Base-by-base conservation (phyloP, 805 yeast genomes). In the Nadsonia fulvescens region DNA sequence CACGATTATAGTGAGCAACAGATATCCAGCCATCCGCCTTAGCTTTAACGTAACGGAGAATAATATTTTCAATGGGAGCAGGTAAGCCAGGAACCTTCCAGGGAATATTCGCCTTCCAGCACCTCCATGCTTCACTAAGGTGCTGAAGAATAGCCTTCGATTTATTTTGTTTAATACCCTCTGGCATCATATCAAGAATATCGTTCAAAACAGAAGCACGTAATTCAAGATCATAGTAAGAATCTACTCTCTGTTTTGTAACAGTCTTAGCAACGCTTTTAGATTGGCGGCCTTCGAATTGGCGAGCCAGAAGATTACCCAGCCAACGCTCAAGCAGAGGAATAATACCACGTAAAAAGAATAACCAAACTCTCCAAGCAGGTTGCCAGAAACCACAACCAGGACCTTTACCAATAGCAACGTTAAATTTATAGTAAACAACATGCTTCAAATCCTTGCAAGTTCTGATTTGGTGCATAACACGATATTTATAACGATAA, bases 311-410 rank as follows among this genome's bases (percentile, higher is more conserved):
- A 30, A 89, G 55, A 38, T 89, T 89, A 1, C 93, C 93, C 15
- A 89, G 55, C 98, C 98, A 89, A 47, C 95, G 58, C 49, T 89
- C 98, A 10, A 89, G 54, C 27, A 89, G 49, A 1, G 99, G 98
- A 13, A 82, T 73, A 10, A 72, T 72, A 11, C 99, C 99, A 38
- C 98, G 61, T 53, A 89, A 51, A 49, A 86, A 86, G 28, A 70
- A 76, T 2, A 89, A 56, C 99, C 98, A 89, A 2, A 83, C 86
- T 38, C 94, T 58, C 98, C 96, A 89, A 1, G 94, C 78, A 0
- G 98, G 98, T 44, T 89, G 96, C 99, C 99, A 89, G 47, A 89
- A 77, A 1, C 99, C 99, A 54, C 93, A 78, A 0, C 98, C 98
- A 1, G 98, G 96, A 2, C 98, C 98, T 44, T 86, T 89, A 0